A percentile compares a stretch with the other conserved stretches of the same genome.
Evolutionary conservation across 1,139 yeast species (phyloP).

Genomic region (Ogataea hybrid): DNA sequence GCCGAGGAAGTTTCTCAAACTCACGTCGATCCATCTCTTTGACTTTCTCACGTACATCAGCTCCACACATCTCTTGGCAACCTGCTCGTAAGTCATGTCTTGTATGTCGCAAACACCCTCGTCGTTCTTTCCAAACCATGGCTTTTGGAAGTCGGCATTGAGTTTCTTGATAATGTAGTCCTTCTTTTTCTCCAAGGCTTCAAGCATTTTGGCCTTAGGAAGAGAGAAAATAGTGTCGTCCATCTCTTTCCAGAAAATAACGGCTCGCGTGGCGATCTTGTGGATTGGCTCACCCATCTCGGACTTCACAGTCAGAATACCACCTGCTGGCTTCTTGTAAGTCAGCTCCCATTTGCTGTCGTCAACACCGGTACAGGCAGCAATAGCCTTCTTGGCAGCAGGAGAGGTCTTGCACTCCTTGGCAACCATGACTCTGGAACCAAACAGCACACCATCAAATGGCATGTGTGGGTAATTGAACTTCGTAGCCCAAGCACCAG

Average conservation of each 20-base stretch:
- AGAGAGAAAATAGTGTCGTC: slow-evolving; percentile 89
- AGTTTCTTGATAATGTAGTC: slow-evolving; percentile 81
- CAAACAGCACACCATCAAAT: slow-evolving; percentile 93
- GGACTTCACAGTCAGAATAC: slow-evolving; percentile 90
- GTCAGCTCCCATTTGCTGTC: slow-evolving; percentile 92
- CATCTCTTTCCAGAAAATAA: slow-evolving; percentile 92
- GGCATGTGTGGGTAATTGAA: slow-evolving; percentile 98
- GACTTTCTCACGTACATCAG: slow-evolving; percentile 82
- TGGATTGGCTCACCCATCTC: slow-evolving; percentile 99
- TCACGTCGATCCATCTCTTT: slow-evolving; percentile 81
- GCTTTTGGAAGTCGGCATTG: slow-evolving; percentile 95
- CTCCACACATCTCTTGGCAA: slow-evolving; percentile 83
- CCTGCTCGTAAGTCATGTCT: slow-evolving; percentile 95
- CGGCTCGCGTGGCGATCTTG: slow-evolving; percentile 98
- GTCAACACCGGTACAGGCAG: slow-evolving; percentile 84
- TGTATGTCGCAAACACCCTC: slow-evolving; percentile 85
- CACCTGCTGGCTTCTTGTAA: slow-evolving; percentile 95
- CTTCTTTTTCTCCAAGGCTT: slow-evolving; percentile 78
- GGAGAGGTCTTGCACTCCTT: slow-evolving; percentile 94
- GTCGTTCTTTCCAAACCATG: slow-evolving; percentile 87
- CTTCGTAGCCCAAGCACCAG: slow-evolving; percentile 89
- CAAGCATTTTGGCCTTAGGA: slow-evolving; percentile 86
- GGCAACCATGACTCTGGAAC: slow-evolving; percentile 97
- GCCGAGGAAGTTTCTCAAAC: slow-evolving; percentile 86
- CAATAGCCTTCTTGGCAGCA: slow-evolving; percentile 91